Base-by-base conservation (phyloP, 805 yeast species). In the Maudiozyma barnettii region DNA sequence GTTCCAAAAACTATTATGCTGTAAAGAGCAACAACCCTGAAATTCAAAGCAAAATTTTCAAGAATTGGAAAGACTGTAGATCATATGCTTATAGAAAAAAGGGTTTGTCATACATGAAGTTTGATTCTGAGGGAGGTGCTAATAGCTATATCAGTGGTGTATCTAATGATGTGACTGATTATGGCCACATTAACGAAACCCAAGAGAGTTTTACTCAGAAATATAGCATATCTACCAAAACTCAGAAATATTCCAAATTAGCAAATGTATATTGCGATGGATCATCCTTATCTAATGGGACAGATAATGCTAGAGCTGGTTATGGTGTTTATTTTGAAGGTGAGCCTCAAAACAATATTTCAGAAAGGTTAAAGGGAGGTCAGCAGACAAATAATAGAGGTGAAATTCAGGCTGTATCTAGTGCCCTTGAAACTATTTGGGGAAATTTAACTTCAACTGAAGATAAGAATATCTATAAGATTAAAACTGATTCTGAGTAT, bases 361-460 rank as follows among this genome's bases (percentile, higher is more conserved):
- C 82, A 0, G 77, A 70, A 5, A 77, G 82, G 0, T 67, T 87
- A 22, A 39, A n/a, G 1, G 72, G 69, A 2, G 62, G 60, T 2
- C 57, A 57, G 3, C 88, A 81, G 31, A 86, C 95, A 1, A 89
- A 88, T 55, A 89, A 85, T 53, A 66, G 86, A 38, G 93, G 95
- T 1, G 97, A 90, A 63, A 72, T 89, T 10, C 61, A 68, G 13
- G 96, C 95, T 0, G 72, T 84, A 18, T 58, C 66, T 5, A 70
- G 69, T 31, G 95, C 93, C 0, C 58, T 84, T 49, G 59, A 60
- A 5, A 54, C 57, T 6, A 70, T 81, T 16, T 60, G 72, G 47
- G 53, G 57, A 3, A 44, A 51, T 10, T 52, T 58, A 21, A 56
- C 55, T 33, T 43, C 47, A n/a, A 41, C 44, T 0, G 54, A 51